Percentiles rank a stretch among this genome's conserved stretches.
These are phyloP conservation scores for Plantago lanceolata DNA, from an alignment of 305 asterid genomes.

Conservation along the genomic window DNA sequence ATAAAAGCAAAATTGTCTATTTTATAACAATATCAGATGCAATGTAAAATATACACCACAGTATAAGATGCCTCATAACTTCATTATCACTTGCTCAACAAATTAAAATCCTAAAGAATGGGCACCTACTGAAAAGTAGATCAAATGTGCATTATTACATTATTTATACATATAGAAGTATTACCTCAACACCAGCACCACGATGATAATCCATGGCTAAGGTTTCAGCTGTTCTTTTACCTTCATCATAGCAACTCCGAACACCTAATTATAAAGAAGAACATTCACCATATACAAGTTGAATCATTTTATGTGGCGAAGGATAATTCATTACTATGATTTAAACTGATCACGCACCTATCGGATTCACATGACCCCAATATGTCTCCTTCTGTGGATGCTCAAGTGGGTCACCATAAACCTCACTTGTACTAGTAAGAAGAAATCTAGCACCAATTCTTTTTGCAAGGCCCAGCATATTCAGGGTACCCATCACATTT, in stretches of 20 bases:
- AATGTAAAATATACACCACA: background rate
- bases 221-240: constrained; percentile 88
- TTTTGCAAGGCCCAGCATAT: constrained; percentile 97
- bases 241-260: constrained; percentile 93
- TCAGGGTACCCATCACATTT: constrained; percentile 92
- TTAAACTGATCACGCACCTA: constrained; percentile 39
- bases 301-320: constrained; percentile 8
- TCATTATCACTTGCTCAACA: background rate
- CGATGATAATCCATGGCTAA: constrained; percentile 92
- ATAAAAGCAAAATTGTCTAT: constrained; percentile 3
- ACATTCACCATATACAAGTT: background rate
- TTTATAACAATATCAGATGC: background rate
- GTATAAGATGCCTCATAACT: background rate
- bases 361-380: constrained; percentile 93
- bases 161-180: background rate
- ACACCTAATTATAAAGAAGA: constrained; percentile 47
- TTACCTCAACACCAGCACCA: constrained; percentile 83
- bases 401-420: constrained; percentile 96
- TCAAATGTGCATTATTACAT: no score
- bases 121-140: background rate
- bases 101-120: background rate
- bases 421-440: constrained; percentile 97
- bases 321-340: background rate
- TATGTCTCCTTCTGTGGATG: constrained; percentile 91
- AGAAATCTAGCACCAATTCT: constrained; percentile 85